These are phyloP conservation scores for Leccinum barrowsii DNA, from an alignment of 768 basidiomycete genomes.

Conservation along the genomic window DNA sequence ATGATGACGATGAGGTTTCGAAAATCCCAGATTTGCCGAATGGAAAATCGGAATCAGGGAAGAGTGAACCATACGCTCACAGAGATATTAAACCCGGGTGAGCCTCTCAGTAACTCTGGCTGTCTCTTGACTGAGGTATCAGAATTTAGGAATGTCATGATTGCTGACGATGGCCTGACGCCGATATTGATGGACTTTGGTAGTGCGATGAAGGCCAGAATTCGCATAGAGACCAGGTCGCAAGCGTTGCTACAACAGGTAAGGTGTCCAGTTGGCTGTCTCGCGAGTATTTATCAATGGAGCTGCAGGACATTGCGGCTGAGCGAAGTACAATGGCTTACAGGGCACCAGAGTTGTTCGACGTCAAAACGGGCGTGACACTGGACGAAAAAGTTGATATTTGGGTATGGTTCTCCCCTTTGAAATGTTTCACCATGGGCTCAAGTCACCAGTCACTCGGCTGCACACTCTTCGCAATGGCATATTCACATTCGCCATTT, in stretches of 20 bases:
- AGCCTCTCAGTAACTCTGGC: constrained; percentile 26
- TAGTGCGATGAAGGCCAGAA: constrained; percentile 81
- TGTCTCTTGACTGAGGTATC: constrained; percentile 3
- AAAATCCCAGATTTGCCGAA: constrained; percentile 40
- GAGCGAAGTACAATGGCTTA: constrained; percentile 99
- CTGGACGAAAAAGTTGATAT: constrained; percentile 96
- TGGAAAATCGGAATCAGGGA: constrained; percentile 34
- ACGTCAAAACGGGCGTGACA: constrained; percentile 85
- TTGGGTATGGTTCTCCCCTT: constrained; percentile 58
- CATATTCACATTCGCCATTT: constrained; percentile 95
- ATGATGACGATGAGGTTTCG: constrained; percentile 63
- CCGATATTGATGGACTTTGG: constrained; percentile 99
- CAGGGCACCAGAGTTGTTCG: constrained; percentile 95
- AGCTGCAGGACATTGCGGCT: constrained; percentile 79
- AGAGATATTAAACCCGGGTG: constrained; percentile 96
- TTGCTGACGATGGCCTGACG: constrained; percentile 78
- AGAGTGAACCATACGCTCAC: constrained; percentile 84
- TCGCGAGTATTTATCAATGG: neutral
- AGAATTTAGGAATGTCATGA: constrained; percentile 82
- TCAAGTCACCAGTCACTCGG: constrained; percentile 74
- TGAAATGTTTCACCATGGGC: neutral
- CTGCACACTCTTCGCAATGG: constrained; percentile 91
- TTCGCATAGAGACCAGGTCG: constrained; percentile 75
- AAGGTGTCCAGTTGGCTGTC: constrained; percentile 9
- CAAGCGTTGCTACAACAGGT: constrained; percentile 91